Conservation (phyloP, 2,329 filamentous ascomycete genomes). For the Fusarium abutilonis region DNA sequence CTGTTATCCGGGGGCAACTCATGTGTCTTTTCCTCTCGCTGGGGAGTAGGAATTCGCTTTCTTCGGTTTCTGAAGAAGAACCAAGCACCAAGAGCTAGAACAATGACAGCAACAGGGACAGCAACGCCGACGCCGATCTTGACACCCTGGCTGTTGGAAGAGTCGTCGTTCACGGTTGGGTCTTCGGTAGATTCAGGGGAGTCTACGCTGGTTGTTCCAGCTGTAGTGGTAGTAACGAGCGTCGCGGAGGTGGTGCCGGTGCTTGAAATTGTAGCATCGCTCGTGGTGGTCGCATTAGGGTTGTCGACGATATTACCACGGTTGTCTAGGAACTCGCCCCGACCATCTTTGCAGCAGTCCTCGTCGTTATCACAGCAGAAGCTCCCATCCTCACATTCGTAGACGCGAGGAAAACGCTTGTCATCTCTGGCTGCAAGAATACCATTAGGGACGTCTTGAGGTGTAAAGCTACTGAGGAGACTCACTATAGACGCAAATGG, state of each 20-base stretch:
- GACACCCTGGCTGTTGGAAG: background rate
- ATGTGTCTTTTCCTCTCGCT: background rate
- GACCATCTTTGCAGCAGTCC: slow-evolving; percentile 24
- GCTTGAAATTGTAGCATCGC: background rate
- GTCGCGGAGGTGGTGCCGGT: background rate
- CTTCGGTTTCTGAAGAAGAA: slow-evolving; percentile 6
- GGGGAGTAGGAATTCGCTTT: background rate
- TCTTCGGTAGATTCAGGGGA: background rate
- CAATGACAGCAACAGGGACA: slow-evolving; percentile 10
- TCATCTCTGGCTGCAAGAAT: slow-evolving; percentile 11
- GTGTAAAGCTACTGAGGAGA: rapidly evolving
- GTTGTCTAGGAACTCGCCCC: slow-evolving; percentile 23
- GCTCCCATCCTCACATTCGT: slow-evolving; percentile 30
- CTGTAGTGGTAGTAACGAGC: background rate
- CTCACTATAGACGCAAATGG: slow-evolving; percentile 29
- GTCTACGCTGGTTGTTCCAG: background rate
- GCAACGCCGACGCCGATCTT: slow-evolving; percentile 28
- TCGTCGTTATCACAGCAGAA: slow-evolving; percentile 36
- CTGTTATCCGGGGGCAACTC: background rate
- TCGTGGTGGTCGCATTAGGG: background rate
- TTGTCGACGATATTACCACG: slow-evolving; percentile 6
- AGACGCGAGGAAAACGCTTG: slow-evolving; percentile 26
- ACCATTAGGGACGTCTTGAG: background rate
- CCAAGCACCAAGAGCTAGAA: background rate
- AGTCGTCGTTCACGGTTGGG: background rate